Evolutionary conservation across 2,329 filamentous ascomycete genomes (phyloP).

Genomic region (Fusarium algeriense): DNA sequence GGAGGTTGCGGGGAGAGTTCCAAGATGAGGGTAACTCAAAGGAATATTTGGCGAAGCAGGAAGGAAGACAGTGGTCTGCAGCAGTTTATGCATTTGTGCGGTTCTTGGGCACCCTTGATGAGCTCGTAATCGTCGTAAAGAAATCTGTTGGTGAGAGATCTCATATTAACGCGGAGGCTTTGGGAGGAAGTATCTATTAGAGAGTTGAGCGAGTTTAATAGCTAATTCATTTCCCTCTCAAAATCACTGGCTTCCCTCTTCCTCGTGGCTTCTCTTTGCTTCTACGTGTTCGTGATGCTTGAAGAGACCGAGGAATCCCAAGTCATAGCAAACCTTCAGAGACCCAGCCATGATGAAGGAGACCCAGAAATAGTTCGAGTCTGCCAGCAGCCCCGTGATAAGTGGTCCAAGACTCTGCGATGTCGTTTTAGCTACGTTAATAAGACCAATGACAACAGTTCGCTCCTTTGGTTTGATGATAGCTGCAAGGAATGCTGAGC

Average conservation of each 20-base stretch:
- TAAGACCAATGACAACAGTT: conserved; percentile 77
- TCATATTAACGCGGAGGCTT: conserved; percentile 14
- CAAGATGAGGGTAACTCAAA: conserved; percentile 15
- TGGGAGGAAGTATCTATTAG: conserved; percentile 11
- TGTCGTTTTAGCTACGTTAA: conserved; percentile 77
- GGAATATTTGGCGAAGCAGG: background rate
- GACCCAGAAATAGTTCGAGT: conserved; percentile 68
- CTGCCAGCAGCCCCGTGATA: conserved; percentile 73
- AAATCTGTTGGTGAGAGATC: conserved; percentile 24
- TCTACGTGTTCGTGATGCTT: conserved; percentile 36
- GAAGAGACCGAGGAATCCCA: conserved; percentile 62
- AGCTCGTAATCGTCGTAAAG: conserved; percentile 18
- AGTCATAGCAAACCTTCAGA: conserved; percentile 72
- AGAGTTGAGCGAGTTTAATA: background rate
- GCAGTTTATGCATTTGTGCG: conserved; percentile 25
- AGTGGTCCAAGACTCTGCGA: conserved; percentile 72
- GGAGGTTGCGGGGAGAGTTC: conserved; percentile 16
- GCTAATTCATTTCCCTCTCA: background rate
- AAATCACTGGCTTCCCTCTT: background rate
- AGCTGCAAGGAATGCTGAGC: conserved; percentile 76
- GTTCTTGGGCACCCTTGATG: conserved; percentile 16
- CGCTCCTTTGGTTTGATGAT: conserved; percentile 74
- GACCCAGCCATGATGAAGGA: conserved; percentile 72
- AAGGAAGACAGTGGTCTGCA: conserved; percentile 21
- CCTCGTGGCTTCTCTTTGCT: background rate